These are phyloP conservation scores for Lactuca saligna DNA, from an alignment of 129 eudicot genomes.

Conservation along the genomic window DNA sequence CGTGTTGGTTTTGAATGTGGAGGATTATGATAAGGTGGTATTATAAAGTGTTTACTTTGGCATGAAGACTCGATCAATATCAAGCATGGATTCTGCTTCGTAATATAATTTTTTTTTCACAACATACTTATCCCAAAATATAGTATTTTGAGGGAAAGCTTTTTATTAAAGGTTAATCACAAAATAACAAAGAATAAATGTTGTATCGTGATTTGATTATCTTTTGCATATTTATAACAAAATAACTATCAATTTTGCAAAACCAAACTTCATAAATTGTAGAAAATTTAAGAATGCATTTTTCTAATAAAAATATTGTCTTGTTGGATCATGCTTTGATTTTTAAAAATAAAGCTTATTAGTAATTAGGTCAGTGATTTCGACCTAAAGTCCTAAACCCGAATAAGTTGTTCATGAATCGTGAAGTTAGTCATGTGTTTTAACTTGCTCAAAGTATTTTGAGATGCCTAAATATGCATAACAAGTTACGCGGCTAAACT, in stretches of 20 bases:
- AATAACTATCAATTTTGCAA: not conserved
- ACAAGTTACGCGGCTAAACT: not conserved
- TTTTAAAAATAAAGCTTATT: not conserved
- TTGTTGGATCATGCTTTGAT: not conserved
- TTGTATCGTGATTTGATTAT: too few species aligned
- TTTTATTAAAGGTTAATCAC: too few species aligned
- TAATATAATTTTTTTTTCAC: not conserved
- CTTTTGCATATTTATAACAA: not conserved
- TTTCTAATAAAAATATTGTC: too few species aligned
- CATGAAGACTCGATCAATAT: constrained; percentile 33
- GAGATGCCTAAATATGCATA: not conserved
- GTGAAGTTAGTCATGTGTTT: not conserved
- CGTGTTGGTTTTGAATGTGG: constrained; percentile 24
- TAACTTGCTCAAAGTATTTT: not conserved
- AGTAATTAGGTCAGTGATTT: not conserved
- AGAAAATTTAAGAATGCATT: not conserved
- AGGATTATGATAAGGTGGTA: constrained; percentile 11
- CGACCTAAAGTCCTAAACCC: not conserved
- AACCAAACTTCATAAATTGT: not conserved
- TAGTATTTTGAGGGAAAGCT: too few species aligned
- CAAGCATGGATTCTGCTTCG: not conserved
- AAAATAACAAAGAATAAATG: too few species aligned
- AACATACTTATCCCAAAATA: not conserved
- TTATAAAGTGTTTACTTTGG: constrained; percentile 56
- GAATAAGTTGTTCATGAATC: not conserved